phyloP scores from a whole-genome alignment of 1,284 basidiomycete genomes.

The Rhizopogon parksii region DNA sequence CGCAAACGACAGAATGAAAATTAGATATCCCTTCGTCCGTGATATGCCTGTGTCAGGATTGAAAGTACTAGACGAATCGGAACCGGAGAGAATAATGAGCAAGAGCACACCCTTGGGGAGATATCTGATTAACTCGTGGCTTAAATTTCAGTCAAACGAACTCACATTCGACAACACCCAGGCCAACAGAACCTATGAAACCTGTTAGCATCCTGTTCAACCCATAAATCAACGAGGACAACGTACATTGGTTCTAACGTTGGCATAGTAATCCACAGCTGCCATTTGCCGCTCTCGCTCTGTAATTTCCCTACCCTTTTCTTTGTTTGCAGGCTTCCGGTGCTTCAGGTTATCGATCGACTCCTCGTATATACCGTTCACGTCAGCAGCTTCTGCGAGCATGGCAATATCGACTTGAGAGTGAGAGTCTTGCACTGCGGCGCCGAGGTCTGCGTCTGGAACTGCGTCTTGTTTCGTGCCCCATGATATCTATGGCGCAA shows the following conservation, averaged over 20 bases:
- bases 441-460: conserved; percentile 70
- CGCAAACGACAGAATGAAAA: conserved; percentile 75
- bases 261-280: conserved; percentile 84
- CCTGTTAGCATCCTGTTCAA: not conserved
- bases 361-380: conserved; percentile 86
- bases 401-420: conserved; percentile 87
- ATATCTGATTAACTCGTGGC: conserved; percentile 1
- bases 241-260: conserved; percentile 83
- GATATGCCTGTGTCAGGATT: conserved; percentile 40
- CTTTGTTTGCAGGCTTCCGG: conserved; percentile 45
- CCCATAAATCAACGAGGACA: not conserved
- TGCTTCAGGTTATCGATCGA: conserved; percentile 78
- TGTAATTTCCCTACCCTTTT: conserved; percentile 27
- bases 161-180: conserved; percentile 83
- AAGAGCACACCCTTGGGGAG: conserved; percentile 61
- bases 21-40: conserved; percentile 69
- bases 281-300: conserved; percentile 64
- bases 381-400: conserved; percentile 79
- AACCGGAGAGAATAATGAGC: conserved; percentile 66
- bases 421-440: conserved; percentile 70
- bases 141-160: conserved; percentile 6
- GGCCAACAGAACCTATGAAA: conserved; percentile 57
- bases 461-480: conserved; percentile 80
- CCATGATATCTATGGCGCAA: conserved; percentile 65
- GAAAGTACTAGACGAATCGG: conserved; percentile 60